Base-by-base conservation (phyloP, 1,139 yeast species). In the Blastobotrys serpentis region DNA sequence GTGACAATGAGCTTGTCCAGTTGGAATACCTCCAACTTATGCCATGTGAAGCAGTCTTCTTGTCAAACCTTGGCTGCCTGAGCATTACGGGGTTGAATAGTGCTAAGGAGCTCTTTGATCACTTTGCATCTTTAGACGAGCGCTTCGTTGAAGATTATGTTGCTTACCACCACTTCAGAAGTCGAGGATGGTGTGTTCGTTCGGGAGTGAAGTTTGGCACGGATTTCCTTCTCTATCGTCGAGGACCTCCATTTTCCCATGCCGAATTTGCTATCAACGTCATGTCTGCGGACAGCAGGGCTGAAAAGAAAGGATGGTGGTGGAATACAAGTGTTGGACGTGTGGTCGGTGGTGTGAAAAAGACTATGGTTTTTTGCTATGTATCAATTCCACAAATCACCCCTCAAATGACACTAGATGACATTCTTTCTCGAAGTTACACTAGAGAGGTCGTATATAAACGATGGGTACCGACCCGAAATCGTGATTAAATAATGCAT, bases 191-290 rank as follows among this genome's bases (percentile, higher is more conserved):
- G 98, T 90, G 98, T 72, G 95, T 84, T 2, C 75, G 95, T 52
- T 79, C 90, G 0, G 98, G 98, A 0, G 79, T 90, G 50, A 92
- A 92, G 64, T 92, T 92, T 67, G 96, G 97, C 1, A 78, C 87
- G 18, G 95, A 90, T 58, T 83, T 74, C 66, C 70, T 92, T 16
- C 71, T 92, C 5, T 92, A 92, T 65, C 81, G 84, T 49, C 74
- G 92, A 50, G 99, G 99, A 0, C 98, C 98, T 7, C 97, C 97
- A 1, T 89, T 90, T 63, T 79, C 84, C 42, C 99, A 92, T 64
- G 98, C 98, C 0, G 96, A 89, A 59, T 87, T 80, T 64, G 87
- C 94, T 2, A 63, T 72, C 14, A 64, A 77, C 57, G 73, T 86
- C 0, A 56, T 79, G 40, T 74, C 78, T 2, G 65, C 70, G 34